Conservation (phyloP, 2,329 filamentous ascomycete genomes). For the Penicillium digitatum region DNA sequence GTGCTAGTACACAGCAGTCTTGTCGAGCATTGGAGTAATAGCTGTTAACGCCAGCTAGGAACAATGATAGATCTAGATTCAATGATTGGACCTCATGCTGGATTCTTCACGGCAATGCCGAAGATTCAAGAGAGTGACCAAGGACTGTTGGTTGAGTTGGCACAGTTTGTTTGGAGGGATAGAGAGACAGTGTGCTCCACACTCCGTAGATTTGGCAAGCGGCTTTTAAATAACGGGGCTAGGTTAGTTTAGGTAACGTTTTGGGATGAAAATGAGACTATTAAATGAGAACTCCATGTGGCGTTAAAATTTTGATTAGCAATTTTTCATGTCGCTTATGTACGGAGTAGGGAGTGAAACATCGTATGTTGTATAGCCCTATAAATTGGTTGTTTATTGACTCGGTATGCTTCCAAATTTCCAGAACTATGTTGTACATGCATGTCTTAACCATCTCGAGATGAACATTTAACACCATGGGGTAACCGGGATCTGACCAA, state of each 20-base stretch:
- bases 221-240: background rate
- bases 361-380: background rate
- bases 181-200: background rate
- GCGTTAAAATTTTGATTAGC: background rate
- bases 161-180: background rate
- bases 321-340: background rate
- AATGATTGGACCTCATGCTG: background rate
- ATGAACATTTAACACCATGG: no score
- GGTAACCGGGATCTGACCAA: background rate
- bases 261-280: background rate
- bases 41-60: background rate
- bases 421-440: background rate
- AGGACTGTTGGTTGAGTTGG: background rate
- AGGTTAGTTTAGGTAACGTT: background rate
- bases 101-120: background rate
- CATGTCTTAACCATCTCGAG: background rate
- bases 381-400: background rate
- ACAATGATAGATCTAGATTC: background rate
- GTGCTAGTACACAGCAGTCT: background rate
- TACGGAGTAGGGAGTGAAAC: background rate
- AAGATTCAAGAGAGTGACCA: background rate
- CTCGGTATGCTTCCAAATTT: background rate
- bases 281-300: background rate
- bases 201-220: background rate
- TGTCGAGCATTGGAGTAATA: background rate